Percentiles rank a stretch among this genome's conserved stretches.
Evolutionary conservation across 768 basidiomycete genomes (phyloP).

Genomic region (Trametes cinnabarina): DNA sequence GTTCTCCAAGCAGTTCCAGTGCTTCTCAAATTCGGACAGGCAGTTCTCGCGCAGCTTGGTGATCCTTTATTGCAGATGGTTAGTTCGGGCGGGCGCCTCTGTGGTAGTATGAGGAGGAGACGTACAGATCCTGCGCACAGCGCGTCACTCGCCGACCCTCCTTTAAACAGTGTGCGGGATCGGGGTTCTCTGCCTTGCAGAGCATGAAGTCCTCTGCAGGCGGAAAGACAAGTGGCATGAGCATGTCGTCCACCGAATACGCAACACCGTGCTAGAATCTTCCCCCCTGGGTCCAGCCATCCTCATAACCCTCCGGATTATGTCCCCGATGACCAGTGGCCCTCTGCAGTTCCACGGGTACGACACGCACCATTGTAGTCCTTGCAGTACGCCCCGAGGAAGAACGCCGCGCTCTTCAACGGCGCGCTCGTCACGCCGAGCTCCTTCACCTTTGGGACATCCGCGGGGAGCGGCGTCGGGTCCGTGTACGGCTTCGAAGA

Average conservation of each 20-base stretch:
- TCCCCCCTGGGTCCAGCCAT: background rate
- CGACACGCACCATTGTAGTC: slow-evolving; percentile 83
- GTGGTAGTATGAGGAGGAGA: slow-evolving; percentile 16
- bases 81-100: background rate
- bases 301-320: no score
- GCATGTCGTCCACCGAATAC: background rate
- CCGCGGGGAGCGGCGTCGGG: slow-evolving; percentile 60
- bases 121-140: slow-evolving; percentile 91
- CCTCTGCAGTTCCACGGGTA: background rate
- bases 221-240: background rate
- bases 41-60: slow-evolving; percentile 93
- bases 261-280: background rate
- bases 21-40: slow-evolving; percentile 77
- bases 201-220: slow-evolving; percentile 89
- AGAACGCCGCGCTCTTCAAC: slow-evolving; percentile 94
- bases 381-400: slow-evolving; percentile 94
- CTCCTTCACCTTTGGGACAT: slow-evolving; percentile 80
- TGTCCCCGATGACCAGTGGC: no score
- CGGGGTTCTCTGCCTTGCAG: slow-evolving; percentile 89
- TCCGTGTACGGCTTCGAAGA: slow-evolving; percentile 55
- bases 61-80: slow-evolving; percentile 56
- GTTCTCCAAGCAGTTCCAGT: slow-evolving; percentile 92
- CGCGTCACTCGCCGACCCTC: slow-evolving; percentile 95
- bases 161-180: slow-evolving; percentile 91
- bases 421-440: slow-evolving; percentile 89